Conservation (phyloP, 1,139 yeast genomes). For the Yamadazyma friedrichii region DNA sequence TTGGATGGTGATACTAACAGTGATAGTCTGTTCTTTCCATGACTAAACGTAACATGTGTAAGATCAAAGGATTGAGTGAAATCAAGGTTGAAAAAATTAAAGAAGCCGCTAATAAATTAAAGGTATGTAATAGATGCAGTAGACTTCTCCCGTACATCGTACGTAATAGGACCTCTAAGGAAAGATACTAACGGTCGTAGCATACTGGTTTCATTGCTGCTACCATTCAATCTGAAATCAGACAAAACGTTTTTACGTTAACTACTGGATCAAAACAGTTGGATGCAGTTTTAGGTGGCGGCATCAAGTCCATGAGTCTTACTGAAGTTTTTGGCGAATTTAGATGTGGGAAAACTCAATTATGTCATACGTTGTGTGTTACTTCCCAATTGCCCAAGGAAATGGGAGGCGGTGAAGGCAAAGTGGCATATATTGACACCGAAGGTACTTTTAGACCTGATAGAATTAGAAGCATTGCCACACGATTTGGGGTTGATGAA, state of each 20-base stretch:
- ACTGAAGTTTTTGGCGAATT: conserved; percentile 97
- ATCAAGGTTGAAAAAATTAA: background rate
- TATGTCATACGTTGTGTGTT: conserved; percentile 94
- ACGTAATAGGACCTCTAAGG: conserved; percentile 16
- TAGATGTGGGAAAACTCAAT: conserved; percentile 94
- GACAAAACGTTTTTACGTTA: conserved; percentile 85
- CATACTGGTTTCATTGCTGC: conserved; percentile 98
- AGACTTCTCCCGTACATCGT: background rate
- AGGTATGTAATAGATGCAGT: background rate
- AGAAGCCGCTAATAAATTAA: conserved; percentile 2
- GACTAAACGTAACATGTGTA: conserved; percentile 1
- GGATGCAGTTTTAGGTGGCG: conserved; percentile 93
- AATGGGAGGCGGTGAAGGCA: conserved; percentile 99
- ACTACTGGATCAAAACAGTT: conserved; percentile 95
- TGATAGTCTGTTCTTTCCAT: background rate
- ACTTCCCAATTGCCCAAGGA: conserved; percentile 96
- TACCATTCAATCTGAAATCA: conserved; percentile 84
- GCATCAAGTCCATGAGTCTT: conserved; percentile 93
- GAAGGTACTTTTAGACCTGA: conserved; percentile 98
- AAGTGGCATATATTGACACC: conserved; percentile 92
- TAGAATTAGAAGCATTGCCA: conserved; percentile 84
- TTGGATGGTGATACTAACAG: conserved; percentile 51
- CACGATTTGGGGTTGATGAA: conserved; percentile 89
- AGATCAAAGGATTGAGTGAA: conserved; percentile 1
- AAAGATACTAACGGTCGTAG: conserved; percentile 80